Evolutionary conservation across 495 filamentous ascomycete genomes (phyloP).

Genomic region (Staphylotrichum longicolle): DNA sequence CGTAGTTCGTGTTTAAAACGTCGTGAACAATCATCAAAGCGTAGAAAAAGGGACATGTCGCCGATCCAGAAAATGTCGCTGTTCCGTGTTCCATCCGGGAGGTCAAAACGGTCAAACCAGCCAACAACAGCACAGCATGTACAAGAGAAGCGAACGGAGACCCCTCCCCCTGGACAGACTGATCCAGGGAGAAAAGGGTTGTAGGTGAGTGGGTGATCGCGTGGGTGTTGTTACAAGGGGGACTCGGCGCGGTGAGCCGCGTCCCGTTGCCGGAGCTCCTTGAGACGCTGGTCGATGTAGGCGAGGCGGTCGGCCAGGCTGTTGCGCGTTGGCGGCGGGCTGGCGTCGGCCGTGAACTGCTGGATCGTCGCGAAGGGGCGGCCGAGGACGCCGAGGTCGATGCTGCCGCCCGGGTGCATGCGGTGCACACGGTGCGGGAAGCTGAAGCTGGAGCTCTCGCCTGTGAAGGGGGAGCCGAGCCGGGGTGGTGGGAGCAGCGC

Average conservation of each 20-base stretch:
- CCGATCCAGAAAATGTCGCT: not conserved
- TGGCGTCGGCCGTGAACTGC: constrained; percentile 31
- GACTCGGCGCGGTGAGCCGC: constrained; percentile 41
- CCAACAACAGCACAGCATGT: constrained; percentile 9
- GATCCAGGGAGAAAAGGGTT: not conserved
- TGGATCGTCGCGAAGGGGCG: constrained; percentile 49
- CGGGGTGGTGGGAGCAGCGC: constrained; percentile 38
- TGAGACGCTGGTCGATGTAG: constrained; percentile 52
- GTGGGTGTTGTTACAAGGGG: constrained; percentile 31
- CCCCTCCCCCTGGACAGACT: not conserved
- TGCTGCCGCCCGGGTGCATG: constrained; percentile 38
- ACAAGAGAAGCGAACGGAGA: constrained; percentile 12
- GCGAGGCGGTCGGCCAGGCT: constrained; percentile 47
- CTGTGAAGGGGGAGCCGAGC: constrained; percentile 53
- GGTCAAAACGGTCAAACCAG: not conserved
- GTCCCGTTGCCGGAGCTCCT: constrained; percentile 46
- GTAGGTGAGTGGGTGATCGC: not conserved
- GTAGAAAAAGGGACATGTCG: not conserved
- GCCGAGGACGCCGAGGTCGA: constrained; percentile 44
- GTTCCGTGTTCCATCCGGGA: not conserved
- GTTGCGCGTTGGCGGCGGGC: constrained; percentile 33
- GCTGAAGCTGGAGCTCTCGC: constrained; percentile 43
- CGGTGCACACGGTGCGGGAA: constrained; percentile 48
- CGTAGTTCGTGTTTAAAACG: not conserved
- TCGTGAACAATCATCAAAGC: constrained; percentile 2